Conservation (phyloP, 1,284 basidiomycete species). For the Crucibulum cyathiforme region DNA sequence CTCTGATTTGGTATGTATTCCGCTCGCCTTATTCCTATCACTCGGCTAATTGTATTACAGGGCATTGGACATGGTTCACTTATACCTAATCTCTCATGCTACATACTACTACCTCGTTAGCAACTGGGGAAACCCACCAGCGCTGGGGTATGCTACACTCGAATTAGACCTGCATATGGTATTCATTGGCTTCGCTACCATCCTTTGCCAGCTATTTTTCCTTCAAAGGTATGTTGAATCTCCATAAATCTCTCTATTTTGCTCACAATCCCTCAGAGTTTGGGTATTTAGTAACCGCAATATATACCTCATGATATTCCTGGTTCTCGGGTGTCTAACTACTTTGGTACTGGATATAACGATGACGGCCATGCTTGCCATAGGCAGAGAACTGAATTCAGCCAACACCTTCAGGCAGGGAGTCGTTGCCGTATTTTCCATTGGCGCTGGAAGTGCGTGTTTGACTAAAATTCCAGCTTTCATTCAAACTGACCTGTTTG, state of each 20-base stretch:
- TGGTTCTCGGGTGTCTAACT: neutral
- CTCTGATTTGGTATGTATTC: neutral
- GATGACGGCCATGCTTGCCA: neutral
- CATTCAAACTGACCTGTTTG: neutral
- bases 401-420: neutral
- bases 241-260: neutral
- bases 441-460: neutral
- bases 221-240: conserved; percentile 6
- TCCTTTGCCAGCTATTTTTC: conserved; percentile 16
- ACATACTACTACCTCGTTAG: conserved; percentile 15
- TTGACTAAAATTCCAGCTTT: neutral
- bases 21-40: too few relatives aligned
- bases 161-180: conserved; percentile 10
- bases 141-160: conserved; percentile 7
- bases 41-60: neutral
- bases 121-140: conserved; percentile 14
- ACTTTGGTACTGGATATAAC: neutral
- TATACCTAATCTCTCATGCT: conserved; percentile 8
- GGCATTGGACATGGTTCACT: conserved; percentile 10
- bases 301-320: neutral
- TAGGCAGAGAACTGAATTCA: neutral
- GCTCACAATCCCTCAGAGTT: neutral
- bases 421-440: neutral
- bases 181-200: conserved; percentile 12
- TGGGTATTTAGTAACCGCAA: neutral